Evolutionary conservation across 2,329 filamentous ascomycete species (phyloP).

Genomic region (Colletotrichum caudatum): DNA sequence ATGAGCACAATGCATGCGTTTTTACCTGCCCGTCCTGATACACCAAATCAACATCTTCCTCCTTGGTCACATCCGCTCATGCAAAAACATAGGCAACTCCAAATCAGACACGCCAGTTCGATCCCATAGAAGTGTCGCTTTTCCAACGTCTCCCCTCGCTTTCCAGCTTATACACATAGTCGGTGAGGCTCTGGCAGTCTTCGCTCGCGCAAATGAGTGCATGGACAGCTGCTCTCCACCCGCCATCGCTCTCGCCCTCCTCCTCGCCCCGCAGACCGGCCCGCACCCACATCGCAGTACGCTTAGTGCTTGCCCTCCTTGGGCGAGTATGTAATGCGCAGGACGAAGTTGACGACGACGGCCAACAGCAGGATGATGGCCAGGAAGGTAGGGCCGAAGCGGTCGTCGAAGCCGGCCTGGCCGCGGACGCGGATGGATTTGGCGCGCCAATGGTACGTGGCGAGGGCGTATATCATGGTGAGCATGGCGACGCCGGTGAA

Average conservation of each 20-base stretch:
- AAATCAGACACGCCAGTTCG: neutral
- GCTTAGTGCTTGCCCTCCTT: constrained; percentile 49
- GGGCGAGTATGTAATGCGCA: constrained; percentile 72
- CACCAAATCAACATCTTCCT: constrained; percentile 4
- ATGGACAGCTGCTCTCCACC: neutral
- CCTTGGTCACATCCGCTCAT: neutral
- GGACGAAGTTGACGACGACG: constrained; percentile 95
- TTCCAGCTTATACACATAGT: neutral
- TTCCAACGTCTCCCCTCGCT: too few relatives aligned
- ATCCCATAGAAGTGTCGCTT: neutral
- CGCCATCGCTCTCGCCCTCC: neutral
- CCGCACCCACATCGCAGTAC: neutral
- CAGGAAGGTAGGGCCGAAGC: constrained; percentile 91
- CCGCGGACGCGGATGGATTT: constrained; percentile 91
- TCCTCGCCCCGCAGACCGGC: neutral
- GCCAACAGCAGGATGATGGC: constrained; percentile 87
- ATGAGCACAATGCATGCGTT: constrained; percentile 18
- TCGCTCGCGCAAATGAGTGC: neutral
- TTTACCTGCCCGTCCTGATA: constrained; percentile 10
- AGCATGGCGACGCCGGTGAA: constrained; percentile 96
- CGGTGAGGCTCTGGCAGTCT: neutral
- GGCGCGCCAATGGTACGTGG: constrained; percentile 97
- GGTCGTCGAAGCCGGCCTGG: constrained; percentile 96
- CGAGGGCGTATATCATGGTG: constrained; percentile 93
- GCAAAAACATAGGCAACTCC: constrained; percentile 1